A percentile compares a stretch with the other conserved stretches of the same genome.
Evolutionary conservation across 768 basidiomycete species (phyloP).

Genomic region (Daedalea quercina): DNA sequence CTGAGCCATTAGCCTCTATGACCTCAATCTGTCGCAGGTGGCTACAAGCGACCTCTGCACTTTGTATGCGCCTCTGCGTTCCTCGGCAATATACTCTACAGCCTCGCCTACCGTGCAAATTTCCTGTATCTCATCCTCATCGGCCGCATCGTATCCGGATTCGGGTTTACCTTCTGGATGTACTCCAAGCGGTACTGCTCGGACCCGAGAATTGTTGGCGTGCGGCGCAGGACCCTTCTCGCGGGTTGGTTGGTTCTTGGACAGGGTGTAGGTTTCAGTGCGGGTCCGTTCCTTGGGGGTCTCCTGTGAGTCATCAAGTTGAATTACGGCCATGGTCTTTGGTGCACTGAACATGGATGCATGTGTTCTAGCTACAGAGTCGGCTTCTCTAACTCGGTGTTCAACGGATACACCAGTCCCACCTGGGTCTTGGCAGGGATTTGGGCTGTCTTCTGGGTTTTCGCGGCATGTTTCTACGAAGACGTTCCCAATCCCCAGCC

Average conservation of each 20-base stretch:
- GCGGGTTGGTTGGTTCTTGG: conserved; percentile 59
- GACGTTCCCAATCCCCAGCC: conserved; percentile 19
- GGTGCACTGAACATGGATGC: neutral
- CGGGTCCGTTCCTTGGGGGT: conserved; percentile 61
- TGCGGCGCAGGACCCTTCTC: conserved; percentile 55
- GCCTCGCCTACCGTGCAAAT: conserved; percentile 49
- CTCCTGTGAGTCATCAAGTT: conserved; percentile 30
- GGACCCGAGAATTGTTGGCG: conserved; percentile 61
- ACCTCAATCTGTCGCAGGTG: conserved; percentile 30
- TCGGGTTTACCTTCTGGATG: conserved; percentile 60
- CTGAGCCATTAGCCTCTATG: neutral
- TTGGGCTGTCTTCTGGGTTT: conserved; percentile 47
- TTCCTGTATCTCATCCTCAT: conserved; percentile 66
- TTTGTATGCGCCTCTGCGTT: conserved; percentile 47
- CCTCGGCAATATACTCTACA: conserved; percentile 54
- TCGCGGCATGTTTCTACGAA: conserved; percentile 25
- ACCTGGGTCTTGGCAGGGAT: conserved; percentile 56
- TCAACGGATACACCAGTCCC: conserved; percentile 65
- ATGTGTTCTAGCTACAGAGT: conserved; percentile 34
- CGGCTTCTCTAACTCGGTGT: conserved; percentile 47
- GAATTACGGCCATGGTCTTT: neutral
- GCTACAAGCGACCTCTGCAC: conserved; percentile 47
- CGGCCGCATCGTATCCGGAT: conserved; percentile 57
- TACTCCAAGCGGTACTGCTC: conserved; percentile 64
- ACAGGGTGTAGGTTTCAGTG: conserved; percentile 53